Conservation (phyloP, 805 yeast genomes). For the Sugiyamaella smithiae region DNA sequence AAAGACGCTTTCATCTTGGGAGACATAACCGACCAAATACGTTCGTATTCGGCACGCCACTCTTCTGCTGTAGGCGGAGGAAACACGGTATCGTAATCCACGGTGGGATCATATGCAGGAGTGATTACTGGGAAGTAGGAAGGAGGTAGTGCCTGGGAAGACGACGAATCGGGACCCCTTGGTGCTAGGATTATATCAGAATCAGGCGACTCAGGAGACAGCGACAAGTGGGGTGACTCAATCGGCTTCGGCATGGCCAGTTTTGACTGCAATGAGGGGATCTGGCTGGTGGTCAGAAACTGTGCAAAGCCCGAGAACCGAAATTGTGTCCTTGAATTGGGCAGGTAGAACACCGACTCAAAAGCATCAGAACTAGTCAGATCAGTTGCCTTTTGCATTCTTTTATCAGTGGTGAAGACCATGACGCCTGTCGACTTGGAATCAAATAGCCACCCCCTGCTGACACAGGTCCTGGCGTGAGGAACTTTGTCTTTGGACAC, state of each 20-base stretch:
- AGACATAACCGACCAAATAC: conserved; percentile 64
- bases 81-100: conserved; percentile 9
- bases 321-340: conserved; percentile 60
- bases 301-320: conserved; percentile 68
- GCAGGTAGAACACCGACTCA: conserved; percentile 78
- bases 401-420: conserved; percentile 66
- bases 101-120: conserved; percentile 17
- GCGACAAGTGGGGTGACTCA: not conserved
- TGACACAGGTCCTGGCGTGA: conserved; percentile 64
- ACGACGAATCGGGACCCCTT: not conserved
- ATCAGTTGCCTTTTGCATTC: conserved; percentile 63
- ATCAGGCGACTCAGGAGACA: conserved; percentile 6
- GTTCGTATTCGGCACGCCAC: conserved; percentile 60
- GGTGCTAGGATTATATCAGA: conserved; percentile 12
- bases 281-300: conserved; percentile 35
- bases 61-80: conserved; percentile 56
- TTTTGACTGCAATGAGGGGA: conserved; percentile 19
- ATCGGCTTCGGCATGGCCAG: conserved; percentile 18
- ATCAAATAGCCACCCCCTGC: conserved; percentile 71
- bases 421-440: conserved; percentile 65
- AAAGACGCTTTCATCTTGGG: conserved; percentile 60
- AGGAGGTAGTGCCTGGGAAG: conserved; percentile 5
- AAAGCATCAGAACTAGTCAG: conserved; percentile 43
- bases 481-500: conserved; percentile 51
- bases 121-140: conserved; percentile 21